phyloP scores from a whole-genome alignment of 495 filamentous ascomycete species.

The Aspergillus kassunensis region DNA sequence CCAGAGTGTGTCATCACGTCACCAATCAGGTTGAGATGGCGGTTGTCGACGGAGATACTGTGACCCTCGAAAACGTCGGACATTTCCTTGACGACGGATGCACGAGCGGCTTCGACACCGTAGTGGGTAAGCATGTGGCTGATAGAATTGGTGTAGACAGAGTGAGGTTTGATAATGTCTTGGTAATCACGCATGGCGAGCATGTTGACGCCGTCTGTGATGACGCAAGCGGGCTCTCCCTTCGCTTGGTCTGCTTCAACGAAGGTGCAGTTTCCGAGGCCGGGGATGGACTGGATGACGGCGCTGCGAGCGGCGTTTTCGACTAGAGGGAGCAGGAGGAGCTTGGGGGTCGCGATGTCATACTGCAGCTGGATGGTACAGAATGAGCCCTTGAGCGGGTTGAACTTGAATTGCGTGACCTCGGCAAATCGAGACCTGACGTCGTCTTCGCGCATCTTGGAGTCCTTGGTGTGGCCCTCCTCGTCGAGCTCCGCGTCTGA shows the following conservation, averaged over 20 bases:
- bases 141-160: constrained; percentile 89
- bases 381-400: constrained; percentile 66
- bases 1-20: constrained; percentile 94
- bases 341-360: constrained; percentile 73
- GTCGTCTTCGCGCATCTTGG: constrained; percentile 57
- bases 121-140: constrained; percentile 77
- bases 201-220: constrained; percentile 86
- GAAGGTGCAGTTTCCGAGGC: constrained; percentile 66
- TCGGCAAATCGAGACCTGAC: constrained; percentile 61
- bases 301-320: constrained; percentile 70
- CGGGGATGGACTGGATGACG: constrained; percentile 81
- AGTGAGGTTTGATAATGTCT: constrained; percentile 81
- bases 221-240: constrained; percentile 53
- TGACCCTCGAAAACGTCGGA: constrained; percentile 82
- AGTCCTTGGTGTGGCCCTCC: constrained; percentile 32
- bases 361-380: constrained; percentile 84
- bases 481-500: constrained; percentile 38
- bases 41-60: constrained; percentile 87
- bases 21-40: constrained; percentile 92
- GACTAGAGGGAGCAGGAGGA: constrained; percentile 87
- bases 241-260: constrained; percentile 59
- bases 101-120: constrained; percentile 89
- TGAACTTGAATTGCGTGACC: constrained; percentile 74
- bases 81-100: constrained; percentile 83
- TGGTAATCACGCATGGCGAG: constrained; percentile 83